A percentile compares a stretch with the other conserved stretches of the same genome.
Conservation (phyloP, 1,284 basidiomycete species). For the Fistulinella cinereoalba region DNA sequence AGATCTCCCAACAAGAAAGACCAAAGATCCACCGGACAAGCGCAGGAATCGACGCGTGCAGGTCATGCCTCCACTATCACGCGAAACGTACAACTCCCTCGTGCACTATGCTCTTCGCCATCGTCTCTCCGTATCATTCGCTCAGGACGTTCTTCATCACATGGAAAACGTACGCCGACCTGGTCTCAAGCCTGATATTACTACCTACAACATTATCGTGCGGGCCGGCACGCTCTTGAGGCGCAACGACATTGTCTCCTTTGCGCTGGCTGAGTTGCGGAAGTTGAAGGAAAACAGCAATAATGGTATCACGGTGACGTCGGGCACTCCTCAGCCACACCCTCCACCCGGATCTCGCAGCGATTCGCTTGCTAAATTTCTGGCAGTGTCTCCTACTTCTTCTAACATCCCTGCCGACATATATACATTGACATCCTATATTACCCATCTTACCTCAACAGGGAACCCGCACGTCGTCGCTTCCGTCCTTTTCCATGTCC, state of each 20-base stretch:
- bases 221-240: conserved; percentile 53
- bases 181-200: conserved; percentile 42
- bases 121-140: conserved; percentile 49
- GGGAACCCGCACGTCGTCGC: conserved; percentile 46
- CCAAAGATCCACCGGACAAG: conserved; percentile 18
- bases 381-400: conserved; percentile 12
- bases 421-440: conserved; percentile 50
- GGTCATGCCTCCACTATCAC: conserved; percentile 38
- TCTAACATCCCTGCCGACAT: conserved; percentile 33
- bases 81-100: conserved; percentile 57
- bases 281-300: conserved; percentile 20
- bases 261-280: conserved; percentile 35
- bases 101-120: conserved; percentile 64
- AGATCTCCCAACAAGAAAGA: conserved; percentile 21
- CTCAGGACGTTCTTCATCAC: conserved; percentile 48
- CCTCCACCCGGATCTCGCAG: background rate
- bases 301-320: conserved; percentile 24
- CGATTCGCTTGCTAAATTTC: conserved; percentile 11
- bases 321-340: background rate
- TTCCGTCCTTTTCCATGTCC: conserved; percentile 45
- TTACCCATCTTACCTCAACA: conserved; percentile 50
- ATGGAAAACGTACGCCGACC: conserved; percentile 46
- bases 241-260: conserved; percentile 41
- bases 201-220: conserved; percentile 58
- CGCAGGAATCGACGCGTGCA: conserved; percentile 1